A percentile compares a stretch with the other conserved stretches of the same genome.
Evolutionary conservation across 75 land plant genomes (phyloP).

Genomic region (Adiantum capillusveneris): DNA sequence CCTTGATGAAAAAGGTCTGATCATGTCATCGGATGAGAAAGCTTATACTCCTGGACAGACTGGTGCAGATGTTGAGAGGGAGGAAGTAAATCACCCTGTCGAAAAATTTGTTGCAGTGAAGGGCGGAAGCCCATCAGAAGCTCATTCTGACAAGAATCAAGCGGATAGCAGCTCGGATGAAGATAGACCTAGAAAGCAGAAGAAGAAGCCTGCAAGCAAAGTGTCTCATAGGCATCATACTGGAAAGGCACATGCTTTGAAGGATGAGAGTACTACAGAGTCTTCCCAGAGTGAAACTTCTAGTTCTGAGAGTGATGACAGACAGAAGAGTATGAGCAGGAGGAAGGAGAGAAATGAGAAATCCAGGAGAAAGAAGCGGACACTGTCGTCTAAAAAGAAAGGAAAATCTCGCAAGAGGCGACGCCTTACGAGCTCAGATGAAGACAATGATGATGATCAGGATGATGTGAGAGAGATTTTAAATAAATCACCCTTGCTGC

Average conservation of each 20-base stretch:
- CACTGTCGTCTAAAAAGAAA: slow-evolving; percentile 5
- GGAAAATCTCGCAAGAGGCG: slow-evolving; percentile 14
- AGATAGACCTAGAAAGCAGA: no score
- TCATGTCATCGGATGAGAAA: no score
- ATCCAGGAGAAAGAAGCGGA: slow-evolving; percentile 3
- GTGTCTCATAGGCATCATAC: no score
- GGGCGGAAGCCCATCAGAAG: no score
- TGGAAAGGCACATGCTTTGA: no score
- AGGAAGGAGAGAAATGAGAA: slow-evolving; percentile 3
- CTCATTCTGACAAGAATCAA: no score
- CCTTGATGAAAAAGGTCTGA: slow-evolving; percentile 16
- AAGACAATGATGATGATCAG: slow-evolving; percentile 4
- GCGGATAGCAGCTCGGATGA: no score
- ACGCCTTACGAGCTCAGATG: slow-evolving; percentile 12
- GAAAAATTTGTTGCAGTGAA: no score
- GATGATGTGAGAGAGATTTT: neutral
- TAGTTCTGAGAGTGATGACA: neutral
- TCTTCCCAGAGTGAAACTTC: neutral
- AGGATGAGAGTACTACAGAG: slow-evolving; percentile 3
- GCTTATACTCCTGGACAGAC: no score
- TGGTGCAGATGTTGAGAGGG: no score
- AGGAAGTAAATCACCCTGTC: no score
- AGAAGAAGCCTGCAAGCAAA: no score
- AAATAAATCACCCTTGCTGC: neutral
- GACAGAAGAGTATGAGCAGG: neutral